Evolutionary conservation across 2,329 filamentous ascomycete species (phyloP), one percentile per base, ranked within the genome.

Genomic region (Chrysosporium keratinophilum): DNA sequence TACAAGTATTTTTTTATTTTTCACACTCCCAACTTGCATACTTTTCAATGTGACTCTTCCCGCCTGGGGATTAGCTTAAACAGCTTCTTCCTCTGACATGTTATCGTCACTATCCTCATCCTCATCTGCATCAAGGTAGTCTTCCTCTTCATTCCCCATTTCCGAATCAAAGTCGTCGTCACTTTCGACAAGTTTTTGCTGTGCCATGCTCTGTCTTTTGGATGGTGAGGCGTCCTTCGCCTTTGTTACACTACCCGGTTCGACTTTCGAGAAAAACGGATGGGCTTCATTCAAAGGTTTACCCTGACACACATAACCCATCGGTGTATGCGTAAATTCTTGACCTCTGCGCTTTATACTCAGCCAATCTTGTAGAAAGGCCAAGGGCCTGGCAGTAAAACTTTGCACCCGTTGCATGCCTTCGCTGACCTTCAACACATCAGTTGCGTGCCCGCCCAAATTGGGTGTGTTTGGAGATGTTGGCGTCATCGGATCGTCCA

Each of bases 331-430:
- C 0, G 60, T 62, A 14, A 68, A 65, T 11, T 69, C 67, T 41
- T 68, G 67, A 1, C 68, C 69, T 31, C 65, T 63, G 1, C 65
- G 61, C 17, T 64, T 62, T 10, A 65, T 50, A 9, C 61, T 59
- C 4, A 69, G 56, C 67, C 65, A 69, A n/a, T 69, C 64, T 14
- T 67, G 64, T 7, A 70, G 52, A 47, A 70, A 69, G 1, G 40
- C 45, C 2, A 69, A 54, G 3, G 58, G 51, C 12, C 56, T 61
- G 2, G 45, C 37, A 6, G 57, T 43, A n/a, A 60, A 57, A 15
- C 34, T 51, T 3, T 1, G 15, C 10, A 4, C 11, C 23, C 20
- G 42, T 44, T 41, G 20, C 20, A 3, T 33, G 5, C 15, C 35
- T 15, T 23, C 7, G 35, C 43, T 23, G 12, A 11, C 10, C 14